Conservation (phyloP, 768 basidiomycete species). For the Mycena galericulata region DNA sequence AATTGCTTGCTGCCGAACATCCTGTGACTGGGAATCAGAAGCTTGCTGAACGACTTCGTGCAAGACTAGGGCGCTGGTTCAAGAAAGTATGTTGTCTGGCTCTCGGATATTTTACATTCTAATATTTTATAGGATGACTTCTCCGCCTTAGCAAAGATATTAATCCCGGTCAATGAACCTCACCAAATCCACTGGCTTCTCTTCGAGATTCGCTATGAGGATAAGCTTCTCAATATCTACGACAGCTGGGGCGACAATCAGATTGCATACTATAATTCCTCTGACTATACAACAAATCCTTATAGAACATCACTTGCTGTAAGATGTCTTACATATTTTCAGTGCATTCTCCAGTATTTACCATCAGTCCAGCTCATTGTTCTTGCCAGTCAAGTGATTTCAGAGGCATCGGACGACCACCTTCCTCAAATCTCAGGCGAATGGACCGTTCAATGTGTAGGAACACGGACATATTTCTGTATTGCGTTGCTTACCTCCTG, state of each 20-base stretch:
- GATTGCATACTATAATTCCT: neutral
- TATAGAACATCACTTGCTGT: too few species aligned
- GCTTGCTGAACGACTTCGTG: too few species aligned
- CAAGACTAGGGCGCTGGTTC: neutral
- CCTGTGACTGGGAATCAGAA: too few species aligned
- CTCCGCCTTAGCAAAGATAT: neutral
- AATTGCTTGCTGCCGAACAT: neutral
- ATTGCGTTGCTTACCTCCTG: too few species aligned
- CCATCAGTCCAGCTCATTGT: too few species aligned
- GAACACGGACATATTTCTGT: neutral
- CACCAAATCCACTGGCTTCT: neutral
- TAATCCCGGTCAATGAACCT: slow-evolving; percentile 1
- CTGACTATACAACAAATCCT: too few species aligned
- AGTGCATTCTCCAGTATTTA: too few species aligned
- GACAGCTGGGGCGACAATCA: neutral
- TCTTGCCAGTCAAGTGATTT: too few species aligned
- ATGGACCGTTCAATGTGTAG: neutral
- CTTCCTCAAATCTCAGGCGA: too few species aligned
- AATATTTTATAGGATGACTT: neutral
- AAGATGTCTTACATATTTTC: too few species aligned
- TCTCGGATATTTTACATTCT: too few species aligned
- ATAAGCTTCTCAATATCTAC: neutral
- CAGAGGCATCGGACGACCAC: too few species aligned
- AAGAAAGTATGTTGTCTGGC: neutral
- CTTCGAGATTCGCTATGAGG: neutral